Evolutionary conservation across 345 rosid genomes (phyloP).

Genomic region (Lenwebbia sp.): DNA sequence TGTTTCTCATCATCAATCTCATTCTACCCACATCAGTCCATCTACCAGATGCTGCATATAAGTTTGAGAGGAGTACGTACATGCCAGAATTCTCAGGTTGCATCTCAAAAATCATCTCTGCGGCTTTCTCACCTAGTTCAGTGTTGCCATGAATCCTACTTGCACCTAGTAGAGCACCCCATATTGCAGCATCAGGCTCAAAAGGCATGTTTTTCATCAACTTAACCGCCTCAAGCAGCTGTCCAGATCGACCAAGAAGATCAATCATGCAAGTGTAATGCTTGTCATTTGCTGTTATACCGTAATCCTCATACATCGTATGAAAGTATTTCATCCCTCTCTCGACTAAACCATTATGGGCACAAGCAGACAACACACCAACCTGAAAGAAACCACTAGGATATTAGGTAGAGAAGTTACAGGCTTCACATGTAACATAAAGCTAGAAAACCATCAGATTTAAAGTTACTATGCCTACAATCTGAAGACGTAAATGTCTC

Average conservation of each 20-base stretch:
- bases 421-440: neutral
- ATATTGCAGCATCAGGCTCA: conserved; percentile 20
- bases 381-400: conserved; percentile 6
- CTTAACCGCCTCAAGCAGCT: conserved; percentile 12
- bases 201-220: conserved; percentile 21
- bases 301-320: conserved; percentile 10
- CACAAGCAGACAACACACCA: conserved; percentile 21
- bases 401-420: neutral
- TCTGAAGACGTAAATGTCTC: neutral
- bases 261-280: conserved; percentile 26
- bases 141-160: conserved; percentile 23
- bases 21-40: conserved; percentile 20
- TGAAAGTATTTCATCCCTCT: conserved; percentile 16
- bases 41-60: conserved; percentile 17
- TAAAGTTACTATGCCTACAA: neutral
- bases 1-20: conserved; percentile 18
- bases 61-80: conserved; percentile 20
- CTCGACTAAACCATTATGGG: conserved; percentile 23
- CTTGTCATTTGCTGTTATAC: conserved; percentile 10
- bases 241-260: conserved; percentile 22
- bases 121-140: conserved; percentile 20
- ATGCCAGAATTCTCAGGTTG: conserved; percentile 26
- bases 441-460: neutral
- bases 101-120: conserved; percentile 19
- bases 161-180: conserved; percentile 27